These are phyloP conservation scores for Sporothrix sp. DNA, from an alignment of 2,329 filamentous ascomycete species.

Conservation along the genomic window DNA sequence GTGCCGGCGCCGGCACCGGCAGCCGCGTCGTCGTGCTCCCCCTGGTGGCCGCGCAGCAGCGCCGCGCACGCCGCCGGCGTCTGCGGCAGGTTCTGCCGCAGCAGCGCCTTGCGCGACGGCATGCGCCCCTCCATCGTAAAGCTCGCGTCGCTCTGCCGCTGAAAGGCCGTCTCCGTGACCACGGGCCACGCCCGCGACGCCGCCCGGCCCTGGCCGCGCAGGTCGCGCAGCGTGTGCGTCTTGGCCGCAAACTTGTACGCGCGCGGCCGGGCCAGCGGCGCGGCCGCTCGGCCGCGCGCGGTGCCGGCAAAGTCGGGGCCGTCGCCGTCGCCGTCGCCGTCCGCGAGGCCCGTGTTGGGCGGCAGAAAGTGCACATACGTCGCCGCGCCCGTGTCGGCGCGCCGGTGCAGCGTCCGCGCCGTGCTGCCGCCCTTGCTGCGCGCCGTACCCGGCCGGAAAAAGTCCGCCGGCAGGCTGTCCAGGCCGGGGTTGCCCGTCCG, in stretches of 20 bases:
- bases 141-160: slow-evolving; percentile 26
- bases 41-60: slow-evolving; percentile 11
- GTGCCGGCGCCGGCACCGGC: too few species aligned
- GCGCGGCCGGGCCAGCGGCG: neutral
- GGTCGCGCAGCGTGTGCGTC: slow-evolving; percentile 2
- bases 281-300: neutral
- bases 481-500: slow-evolving; percentile 14
- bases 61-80: slow-evolving; percentile 8
- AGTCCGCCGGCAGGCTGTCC: slow-evolving; percentile 14
- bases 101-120: slow-evolving; percentile 30
- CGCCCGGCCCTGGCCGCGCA: neutral
- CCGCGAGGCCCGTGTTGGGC: slow-evolving; percentile 15
- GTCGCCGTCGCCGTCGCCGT: neutral
- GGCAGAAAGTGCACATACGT: slow-evolving; percentile 11
- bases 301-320: neutral
- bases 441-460: slow-evolving; percentile 5
- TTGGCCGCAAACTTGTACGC: slow-evolving; percentile 1
- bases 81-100: slow-evolving; percentile 26
- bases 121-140: slow-evolving; percentile 36
- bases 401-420: neutral
- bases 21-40: slow-evolving; percentile 16
- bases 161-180: slow-evolving; percentile 27
- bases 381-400: neutral
- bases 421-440: neutral
- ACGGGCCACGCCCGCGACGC: slow-evolving; percentile 16